Percentiles rank a stretch among this genome's conserved stretches.
Conservation (phyloP, 208 protist genomes). For the Trypanosoma avium region DNA sequence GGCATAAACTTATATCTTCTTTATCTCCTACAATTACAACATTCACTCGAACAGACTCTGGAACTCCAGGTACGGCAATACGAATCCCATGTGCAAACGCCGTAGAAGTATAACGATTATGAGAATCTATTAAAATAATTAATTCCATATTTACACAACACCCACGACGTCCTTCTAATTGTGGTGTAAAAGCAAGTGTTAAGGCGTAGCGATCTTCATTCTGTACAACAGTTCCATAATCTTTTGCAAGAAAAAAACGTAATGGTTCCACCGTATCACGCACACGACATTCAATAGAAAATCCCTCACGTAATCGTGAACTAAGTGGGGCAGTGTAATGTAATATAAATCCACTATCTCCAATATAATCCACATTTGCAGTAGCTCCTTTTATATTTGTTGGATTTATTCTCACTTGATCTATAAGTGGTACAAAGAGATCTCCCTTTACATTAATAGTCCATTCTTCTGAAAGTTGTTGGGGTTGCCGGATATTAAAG, state of each 20-base stretch:
- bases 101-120: constrained; percentile 24
- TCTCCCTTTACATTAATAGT: constrained; percentile 32
- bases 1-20: constrained; percentile 16
- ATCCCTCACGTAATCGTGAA: background rate
- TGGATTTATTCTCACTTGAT: constrained; percentile 38
- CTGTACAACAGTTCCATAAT: constrained; percentile 12
- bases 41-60: constrained; percentile 46
- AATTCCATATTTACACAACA: constrained; percentile 57
- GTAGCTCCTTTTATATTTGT: background rate
- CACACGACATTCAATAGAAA: constrained; percentile 37
- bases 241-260: constrained; percentile 42
- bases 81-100: constrained; percentile 38
- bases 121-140: constrained; percentile 64
- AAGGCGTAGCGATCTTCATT: constrained; percentile 36
- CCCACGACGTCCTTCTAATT: constrained; percentile 25
- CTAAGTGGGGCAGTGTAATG: constrained; percentile 25
- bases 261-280: constrained; percentile 55
- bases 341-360: constrained; percentile 48
- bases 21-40: constrained; percentile 39
- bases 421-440: constrained; percentile 52
- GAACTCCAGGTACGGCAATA: constrained; percentile 32
- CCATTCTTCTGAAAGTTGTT: constrained; percentile 22
- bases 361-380: constrained; percentile 29
- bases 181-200: constrained; percentile 48
- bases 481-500: constrained; percentile 24